phyloP scores from a whole-genome alignment of 2,329 filamentous ascomycete genomes.

The Trichoderma atroviride region DNA sequence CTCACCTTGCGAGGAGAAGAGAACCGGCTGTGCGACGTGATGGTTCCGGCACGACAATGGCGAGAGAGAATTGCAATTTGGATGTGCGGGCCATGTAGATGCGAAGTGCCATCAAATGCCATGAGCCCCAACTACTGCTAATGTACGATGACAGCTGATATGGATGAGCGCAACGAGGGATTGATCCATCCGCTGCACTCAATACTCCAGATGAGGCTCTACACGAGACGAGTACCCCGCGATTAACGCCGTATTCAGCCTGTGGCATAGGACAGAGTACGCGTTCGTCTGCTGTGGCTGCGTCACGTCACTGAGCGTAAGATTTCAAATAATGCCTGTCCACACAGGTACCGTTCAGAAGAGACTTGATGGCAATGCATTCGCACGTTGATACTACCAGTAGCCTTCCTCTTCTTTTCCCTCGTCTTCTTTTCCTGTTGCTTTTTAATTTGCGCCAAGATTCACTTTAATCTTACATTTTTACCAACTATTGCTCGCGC shows the following conservation, averaged over 20 bases:
- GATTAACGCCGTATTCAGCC: conserved; percentile 19
- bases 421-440: background rate
- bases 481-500: background rate
- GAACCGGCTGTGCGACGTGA: background rate
- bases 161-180: background rate
- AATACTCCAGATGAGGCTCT: background rate
- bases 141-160: background rate
- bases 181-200: background rate
- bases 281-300: background rate
- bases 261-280: conserved; percentile 14
- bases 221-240: conserved; percentile 12
- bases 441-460: background rate
- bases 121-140: background rate
- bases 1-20: conserved; percentile 1
- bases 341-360: background rate
- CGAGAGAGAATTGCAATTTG: background rate
- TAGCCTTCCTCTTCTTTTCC: background rate
- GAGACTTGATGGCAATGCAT: too few relatives aligned
- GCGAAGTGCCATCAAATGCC: background rate
- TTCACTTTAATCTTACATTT: background rate
- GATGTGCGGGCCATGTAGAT: background rate
- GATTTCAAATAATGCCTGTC: background rate
- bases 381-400: too few relatives aligned
- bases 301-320: background rate
- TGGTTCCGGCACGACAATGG: background rate